Evolutionary conservation across 2,329 filamentous ascomycete species (phyloP).

Genomic region (Delphinella strobiligena): DNA sequence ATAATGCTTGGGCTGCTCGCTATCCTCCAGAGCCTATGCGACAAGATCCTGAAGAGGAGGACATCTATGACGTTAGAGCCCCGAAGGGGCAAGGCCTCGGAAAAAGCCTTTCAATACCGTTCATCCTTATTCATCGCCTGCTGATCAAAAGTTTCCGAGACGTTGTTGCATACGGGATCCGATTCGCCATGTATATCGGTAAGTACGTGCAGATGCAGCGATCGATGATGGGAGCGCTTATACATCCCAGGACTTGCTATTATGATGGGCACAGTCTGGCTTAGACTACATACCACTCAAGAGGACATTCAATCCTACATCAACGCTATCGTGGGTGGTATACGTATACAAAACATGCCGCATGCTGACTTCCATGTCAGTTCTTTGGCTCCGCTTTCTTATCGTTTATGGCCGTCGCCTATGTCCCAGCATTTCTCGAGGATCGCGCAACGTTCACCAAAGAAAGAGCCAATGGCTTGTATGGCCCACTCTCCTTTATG

Average conservation of each 20-base stretch:
- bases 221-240: too few species aligned
- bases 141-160: conserved; percentile 75
- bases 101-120: conserved; percentile 2
- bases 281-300: conserved; percentile 56
- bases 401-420: conserved; percentile 51
- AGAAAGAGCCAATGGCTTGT: conserved; percentile 68
- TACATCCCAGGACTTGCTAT: conserved; percentile 48
- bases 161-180: conserved; percentile 67
- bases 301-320: conserved; percentile 64
- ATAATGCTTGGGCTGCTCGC: conserved; percentile 1
- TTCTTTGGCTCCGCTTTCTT: conserved; percentile 38
- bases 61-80: not conserved
- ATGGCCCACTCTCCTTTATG: conserved; percentile 58
- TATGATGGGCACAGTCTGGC: conserved; percentile 78
- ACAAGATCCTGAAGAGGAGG: not conserved
- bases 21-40: not conserved
- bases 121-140: conserved; percentile 58
- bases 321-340: conserved; percentile 49
- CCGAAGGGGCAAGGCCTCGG: not conserved
- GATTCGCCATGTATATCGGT: conserved; percentile 66
- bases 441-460: conserved; percentile 59
- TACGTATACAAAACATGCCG: not conserved
- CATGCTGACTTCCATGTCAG: conserved; percentile 8
- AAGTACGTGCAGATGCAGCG: too few species aligned
- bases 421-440: conserved; percentile 71